Percentiles rank a stretch among this genome's conserved stretches.
Evolutionary conservation across 2,329 filamentous ascomycete genomes (phyloP).

Genomic region (Scorias spongiosa): DNA sequence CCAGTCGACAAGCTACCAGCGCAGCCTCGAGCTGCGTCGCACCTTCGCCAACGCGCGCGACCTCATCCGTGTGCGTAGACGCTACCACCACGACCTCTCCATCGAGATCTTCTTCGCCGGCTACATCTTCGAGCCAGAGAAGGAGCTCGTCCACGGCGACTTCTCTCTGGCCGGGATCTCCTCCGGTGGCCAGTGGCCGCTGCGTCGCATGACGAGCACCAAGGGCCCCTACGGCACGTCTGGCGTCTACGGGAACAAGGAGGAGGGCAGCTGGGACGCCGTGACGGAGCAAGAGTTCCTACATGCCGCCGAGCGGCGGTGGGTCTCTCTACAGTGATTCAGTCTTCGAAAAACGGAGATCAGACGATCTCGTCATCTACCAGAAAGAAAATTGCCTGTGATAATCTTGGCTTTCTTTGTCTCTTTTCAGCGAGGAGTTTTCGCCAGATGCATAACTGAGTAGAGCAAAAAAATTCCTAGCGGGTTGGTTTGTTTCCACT

Average conservation of each 20-base stretch:
- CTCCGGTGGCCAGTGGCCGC: conserved; percentile 27
- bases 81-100: conserved; percentile 24
- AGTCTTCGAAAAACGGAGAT: too few species aligned
- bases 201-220: conserved; percentile 21
- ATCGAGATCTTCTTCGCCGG: conserved; percentile 37
- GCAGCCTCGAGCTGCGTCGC: conserved; percentile 22
- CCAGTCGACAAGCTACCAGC: conserved; percentile 15
- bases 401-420: too few species aligned
- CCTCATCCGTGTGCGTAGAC: conserved; percentile 25
- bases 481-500: too few species aligned
- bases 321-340: conserved; percentile 12
- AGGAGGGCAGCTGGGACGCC: conserved; percentile 25
- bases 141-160: conserved; percentile 32
- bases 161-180: conserved; percentile 29
- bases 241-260: conserved; percentile 33
- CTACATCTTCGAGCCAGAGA: conserved; percentile 35
- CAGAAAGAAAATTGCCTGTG: neutral
- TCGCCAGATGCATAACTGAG: too few species aligned
- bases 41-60: conserved; percentile 27
- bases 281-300: conserved; percentile 21
- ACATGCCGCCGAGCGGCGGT: conserved; percentile 17
- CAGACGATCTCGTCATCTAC: neutral
- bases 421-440: too few species aligned
- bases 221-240: conserved; percentile 36
- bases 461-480: too few species aligned